Evolutionary conservation across 441 rosid species (phyloP).

Genomic region (Manihot esculenta): DNA sequence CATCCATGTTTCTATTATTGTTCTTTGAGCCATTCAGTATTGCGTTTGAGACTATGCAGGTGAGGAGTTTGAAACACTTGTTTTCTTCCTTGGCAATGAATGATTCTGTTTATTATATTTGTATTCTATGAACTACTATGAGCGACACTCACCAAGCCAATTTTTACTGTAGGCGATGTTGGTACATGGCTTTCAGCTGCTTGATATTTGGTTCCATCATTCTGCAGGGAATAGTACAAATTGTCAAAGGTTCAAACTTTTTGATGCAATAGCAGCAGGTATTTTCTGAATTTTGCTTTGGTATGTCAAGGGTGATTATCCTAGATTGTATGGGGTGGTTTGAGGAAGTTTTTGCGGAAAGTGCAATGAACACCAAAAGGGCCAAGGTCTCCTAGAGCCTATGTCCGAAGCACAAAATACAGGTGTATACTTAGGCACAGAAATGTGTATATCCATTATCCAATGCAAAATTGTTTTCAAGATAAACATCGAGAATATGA

Average conservation of each 20-base stretch:
- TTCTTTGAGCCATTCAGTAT: slow-evolving; percentile 96
- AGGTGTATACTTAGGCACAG: not conserved
- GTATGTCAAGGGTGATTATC: slow-evolving; percentile 13
- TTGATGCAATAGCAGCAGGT: slow-evolving; percentile 83
- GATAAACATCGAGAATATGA: not conserved
- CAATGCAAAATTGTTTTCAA: not conserved
- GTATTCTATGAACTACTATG: not conserved
- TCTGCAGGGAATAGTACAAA: slow-evolving; percentile 55
- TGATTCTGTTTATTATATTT: not conserved
- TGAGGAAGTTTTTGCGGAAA: not conserved
- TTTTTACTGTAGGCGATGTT: slow-evolving; percentile 65
- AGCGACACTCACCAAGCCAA: slow-evolving; percentile 15
- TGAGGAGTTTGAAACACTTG: slow-evolving; percentile 28
- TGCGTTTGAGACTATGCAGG: slow-evolving; percentile 98
- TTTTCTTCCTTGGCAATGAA: not conserved
- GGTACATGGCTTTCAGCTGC: slow-evolving; percentile 95
- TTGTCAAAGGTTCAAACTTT: slow-evolving; percentile 66
- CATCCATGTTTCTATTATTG: slow-evolving; percentile 75
- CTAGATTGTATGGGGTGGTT: slow-evolving; percentile 16
- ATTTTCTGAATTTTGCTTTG: slow-evolving; percentile 18
- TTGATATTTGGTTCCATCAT: slow-evolving; percentile 90
- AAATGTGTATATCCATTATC: not conserved
- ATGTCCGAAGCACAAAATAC: not conserved
- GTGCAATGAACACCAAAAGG: not conserved
- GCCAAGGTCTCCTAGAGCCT: not conserved